Base-by-base conservation (phyloP, 805 yeast species). In the Clavispora asparagi region DNA sequence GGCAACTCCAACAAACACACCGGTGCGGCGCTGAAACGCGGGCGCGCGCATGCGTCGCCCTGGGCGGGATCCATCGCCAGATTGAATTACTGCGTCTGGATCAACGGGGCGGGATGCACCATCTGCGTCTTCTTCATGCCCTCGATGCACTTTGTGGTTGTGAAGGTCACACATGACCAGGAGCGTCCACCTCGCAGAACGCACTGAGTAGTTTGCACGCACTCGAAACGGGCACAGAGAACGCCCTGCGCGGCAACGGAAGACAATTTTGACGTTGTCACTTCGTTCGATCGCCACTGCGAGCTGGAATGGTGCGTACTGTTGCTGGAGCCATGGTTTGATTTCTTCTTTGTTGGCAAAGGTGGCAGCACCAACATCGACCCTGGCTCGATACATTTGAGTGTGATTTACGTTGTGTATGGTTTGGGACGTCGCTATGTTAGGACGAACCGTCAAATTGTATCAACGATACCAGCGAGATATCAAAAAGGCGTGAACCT, bases 221-320 rank as follows among this genome's bases (percentile, higher is more conserved):
- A 83, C 73, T 58, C 84, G 69, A 56, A 83, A 83, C 2, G 87
- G 87, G 56, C 88, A 83, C 43, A 53, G 50, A 32, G 48, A 46
- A 23, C 53, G 32, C 50, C 53, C 29, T 29, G 75, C 70, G 52
- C 79, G 81, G 58, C 87, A 82, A 55, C 79, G 77, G 64, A 82
- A 82, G 14, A 81, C 79, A 16, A 82, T 79, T 60, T 82, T 82
- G 39, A 76, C 65, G 41, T 70, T 74, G 60, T 82, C 87, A 4
- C 83, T 77, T 28, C 87, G 63, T 63, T 80, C 86, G 45, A 82
- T 81, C 13, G 79, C 86, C 11, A 82, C 68, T 36, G 79, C 73
- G 6, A 83, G 82, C 50, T 70, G 71, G 7, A 69, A 62, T n/a
- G 65, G 63, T 42, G 73, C 65, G 45, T 79, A 71, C 41, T 69